phyloP scores from a whole-genome alignment of 75 land plant genomes.

The Selaginella moellendorffii region DNA sequence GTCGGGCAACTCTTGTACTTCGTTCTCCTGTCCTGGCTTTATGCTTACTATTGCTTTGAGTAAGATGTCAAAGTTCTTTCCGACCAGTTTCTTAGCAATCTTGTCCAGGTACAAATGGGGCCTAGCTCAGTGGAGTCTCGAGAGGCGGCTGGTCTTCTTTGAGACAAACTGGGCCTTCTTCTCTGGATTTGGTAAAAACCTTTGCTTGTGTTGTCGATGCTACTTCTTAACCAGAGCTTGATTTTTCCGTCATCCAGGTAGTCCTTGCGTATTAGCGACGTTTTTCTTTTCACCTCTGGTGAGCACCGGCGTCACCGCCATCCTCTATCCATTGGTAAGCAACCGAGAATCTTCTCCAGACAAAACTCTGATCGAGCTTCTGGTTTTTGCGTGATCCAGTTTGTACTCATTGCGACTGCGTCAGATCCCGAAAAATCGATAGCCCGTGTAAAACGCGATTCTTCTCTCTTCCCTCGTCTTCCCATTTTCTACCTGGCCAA shows the following conservation, averaged over 20 bases:
- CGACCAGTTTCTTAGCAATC: background rate
- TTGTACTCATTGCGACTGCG: conserved; percentile 30
- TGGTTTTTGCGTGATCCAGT: conserved; percentile 16
- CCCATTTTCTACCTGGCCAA: conserved; percentile 23
- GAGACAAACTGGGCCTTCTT: conserved; percentile 97
- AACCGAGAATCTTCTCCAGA: background rate
- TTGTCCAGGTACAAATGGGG: conserved; percentile 86
- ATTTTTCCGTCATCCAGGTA: conserved; percentile 33
- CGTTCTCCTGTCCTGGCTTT: conserved; percentile 80
- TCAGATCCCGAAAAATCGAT: conserved; percentile 19
- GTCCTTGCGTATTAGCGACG: conserved; percentile 71
- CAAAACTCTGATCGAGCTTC: background rate
- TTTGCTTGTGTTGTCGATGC: background rate
- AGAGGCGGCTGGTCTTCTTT: conserved; percentile 68
- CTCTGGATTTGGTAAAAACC: conserved; percentile 76
- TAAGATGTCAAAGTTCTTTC: conserved; percentile 26
- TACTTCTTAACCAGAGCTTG: background rate
- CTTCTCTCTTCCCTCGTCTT: conserved; percentile 9
- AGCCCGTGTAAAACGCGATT: background rate
- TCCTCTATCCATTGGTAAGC: conserved; percentile 58
- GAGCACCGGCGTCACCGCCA: conserved; percentile 57
- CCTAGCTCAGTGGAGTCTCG: conserved; percentile 48
- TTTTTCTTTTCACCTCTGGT: conserved; percentile 74
- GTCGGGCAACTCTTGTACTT: conserved; percentile 71
- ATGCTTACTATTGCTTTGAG: conserved; percentile 98